Base-by-base conservation (phyloP, 2,329 filamentous ascomycete species). In the Alternaria sp. region DNA sequence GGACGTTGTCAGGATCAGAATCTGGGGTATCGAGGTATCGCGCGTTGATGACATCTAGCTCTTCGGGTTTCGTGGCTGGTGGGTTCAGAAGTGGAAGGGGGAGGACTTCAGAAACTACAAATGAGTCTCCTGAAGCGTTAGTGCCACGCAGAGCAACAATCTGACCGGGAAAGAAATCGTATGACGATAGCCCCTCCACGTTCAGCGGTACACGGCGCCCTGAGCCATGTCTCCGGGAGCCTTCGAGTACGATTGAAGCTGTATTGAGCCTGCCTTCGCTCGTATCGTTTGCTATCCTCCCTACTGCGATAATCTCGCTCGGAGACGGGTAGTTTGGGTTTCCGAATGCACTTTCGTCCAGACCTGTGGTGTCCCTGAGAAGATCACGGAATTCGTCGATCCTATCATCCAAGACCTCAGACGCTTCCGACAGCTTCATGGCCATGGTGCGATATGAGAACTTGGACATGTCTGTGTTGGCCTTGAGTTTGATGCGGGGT, bases 121-220 rank as follows among this genome's bases (percentile, higher is more conserved):
- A 97, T 69, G 91, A 90, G 38, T 89, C 86, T 0, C 94, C 94
- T 0, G 92, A 93, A 20, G 93, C 89, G 75, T 99, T 99, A 69
- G 89, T 93, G 7, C 95, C 95, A 62, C 86, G 86, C 28, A 98
- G 80, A 7, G 94, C 95, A 30, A 97, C 92, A 53, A 98, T 93
- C 75, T 98, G 94, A 6, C 95, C 95, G 0, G 94, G 95, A 75
- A 98, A 98, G 81, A 98, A 92, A 74, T 92, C 90, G 79, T 91
- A 95, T 2, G 80, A 86, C 65, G 84, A 81, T 1, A 96, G 77
- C 3, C 85, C 85, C 61, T 90, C 86, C 58, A 97, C 82, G 65
- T 92, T 92, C 18, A 99, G 79, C 5, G 93, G 91, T 30, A 97
- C 87, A 59, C 95, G 87, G 58, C 92, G 82, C 5, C 94, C 95